These are phyloP conservation scores for Globisporangium lucens DNA, from an alignment of 352 stramenopile genomes.

Conservation along the genomic window DNA sequence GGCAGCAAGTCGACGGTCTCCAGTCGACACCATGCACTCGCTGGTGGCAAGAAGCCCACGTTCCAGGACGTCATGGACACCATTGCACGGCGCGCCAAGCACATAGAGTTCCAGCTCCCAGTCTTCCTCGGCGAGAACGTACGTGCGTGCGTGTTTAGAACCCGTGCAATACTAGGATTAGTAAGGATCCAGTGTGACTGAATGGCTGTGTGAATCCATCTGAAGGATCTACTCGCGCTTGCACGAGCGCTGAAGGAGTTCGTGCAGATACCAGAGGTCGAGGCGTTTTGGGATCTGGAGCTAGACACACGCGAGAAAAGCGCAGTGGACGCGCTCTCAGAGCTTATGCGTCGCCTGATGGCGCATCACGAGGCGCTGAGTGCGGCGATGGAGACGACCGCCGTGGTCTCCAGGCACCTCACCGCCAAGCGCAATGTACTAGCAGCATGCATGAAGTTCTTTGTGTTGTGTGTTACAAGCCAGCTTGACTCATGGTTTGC, in stretches of 20 bases:
- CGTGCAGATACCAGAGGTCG: conserved; percentile 12
- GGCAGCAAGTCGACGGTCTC: neutral
- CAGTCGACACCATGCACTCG: neutral
- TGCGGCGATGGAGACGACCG: conserved; percentile 6
- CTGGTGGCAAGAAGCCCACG: neutral
- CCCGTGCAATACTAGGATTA: neutral
- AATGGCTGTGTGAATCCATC: neutral
- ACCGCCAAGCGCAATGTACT: conserved; percentile 21
- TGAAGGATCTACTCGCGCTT: conserved; percentile 21
- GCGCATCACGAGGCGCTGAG: conserved; percentile 1
- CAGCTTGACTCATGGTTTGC: neutral
- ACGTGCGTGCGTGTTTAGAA: neutral
- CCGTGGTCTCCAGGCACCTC: conserved; percentile 16
- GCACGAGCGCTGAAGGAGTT: conserved; percentile 16
- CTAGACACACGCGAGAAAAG: conserved; percentile 16
- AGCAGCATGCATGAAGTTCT: neutral
- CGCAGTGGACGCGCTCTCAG: conserved; percentile 7
- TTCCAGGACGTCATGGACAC: conserved; percentile 12
- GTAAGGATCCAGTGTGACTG: neutral
- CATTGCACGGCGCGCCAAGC: conserved; percentile 8
- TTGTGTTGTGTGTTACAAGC: neutral
- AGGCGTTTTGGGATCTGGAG: conserved; percentile 18
- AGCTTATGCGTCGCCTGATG: conserved; percentile 11
- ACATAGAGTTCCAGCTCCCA: conserved; percentile 8
- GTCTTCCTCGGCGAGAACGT: conserved; percentile 26